phyloP scores from a whole-genome alignment of 1,284 basidiomycete species.

The Melampsora larici-populina region DNA sequence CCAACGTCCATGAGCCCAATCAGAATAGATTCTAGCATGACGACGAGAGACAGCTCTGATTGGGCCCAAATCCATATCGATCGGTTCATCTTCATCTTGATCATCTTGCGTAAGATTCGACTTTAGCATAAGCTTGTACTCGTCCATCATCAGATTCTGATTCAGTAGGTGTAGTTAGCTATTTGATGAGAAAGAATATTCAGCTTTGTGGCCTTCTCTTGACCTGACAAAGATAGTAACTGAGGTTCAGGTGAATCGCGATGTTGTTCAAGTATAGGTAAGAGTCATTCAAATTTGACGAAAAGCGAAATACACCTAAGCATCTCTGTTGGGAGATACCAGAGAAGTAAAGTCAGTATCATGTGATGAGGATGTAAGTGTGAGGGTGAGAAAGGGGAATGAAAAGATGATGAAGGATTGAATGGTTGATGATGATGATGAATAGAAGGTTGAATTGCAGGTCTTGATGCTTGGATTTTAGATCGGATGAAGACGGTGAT shows the following conservation, averaged over 20 bases:
- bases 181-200: constrained; percentile 2
- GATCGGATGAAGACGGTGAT: too few relatives aligned
- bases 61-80: constrained; percentile 90
- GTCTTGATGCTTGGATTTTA: too few relatives aligned
- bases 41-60: constrained; percentile 94
- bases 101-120: constrained; percentile 17
- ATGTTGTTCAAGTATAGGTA: constrained; percentile 10
- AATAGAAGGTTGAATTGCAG: too few relatives aligned
- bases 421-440: not conserved
- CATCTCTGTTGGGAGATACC: too few relatives aligned
- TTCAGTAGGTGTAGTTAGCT: constrained; percentile 1
- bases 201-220: constrained; percentile 43
- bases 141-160: constrained; percentile 2
- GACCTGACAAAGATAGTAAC: constrained; percentile 47
- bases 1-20: constrained; percentile 79
- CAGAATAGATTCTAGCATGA: constrained; percentile 91
- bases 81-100: constrained; percentile 6
- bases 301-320: too few relatives aligned
- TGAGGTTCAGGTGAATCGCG: not conserved
- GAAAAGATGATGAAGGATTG: too few relatives aligned
- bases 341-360: too few relatives aligned
- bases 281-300: too few relatives aligned
- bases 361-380: constrained; percentile 45
- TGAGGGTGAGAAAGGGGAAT: too few relatives aligned
- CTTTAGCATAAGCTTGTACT: constrained; percentile 33